These are phyloP conservation scores for Mycena belliarum DNA, from an alignment of 768 basidiomycete genomes.

Conservation along the genomic window DNA sequence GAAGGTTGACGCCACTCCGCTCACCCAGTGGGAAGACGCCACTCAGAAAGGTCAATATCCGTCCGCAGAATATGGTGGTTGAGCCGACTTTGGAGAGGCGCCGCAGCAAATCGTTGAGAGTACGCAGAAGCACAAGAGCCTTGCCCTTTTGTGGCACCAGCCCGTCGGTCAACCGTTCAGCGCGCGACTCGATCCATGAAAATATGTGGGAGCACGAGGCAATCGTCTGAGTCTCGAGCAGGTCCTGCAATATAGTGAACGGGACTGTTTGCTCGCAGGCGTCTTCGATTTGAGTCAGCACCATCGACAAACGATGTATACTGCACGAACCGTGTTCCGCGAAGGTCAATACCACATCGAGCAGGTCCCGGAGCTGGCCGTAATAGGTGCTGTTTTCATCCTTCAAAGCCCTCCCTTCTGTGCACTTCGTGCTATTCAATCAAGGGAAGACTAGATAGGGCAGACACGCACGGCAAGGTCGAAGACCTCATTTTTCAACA, in stretches of 20 bases:
- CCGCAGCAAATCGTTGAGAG: slow-evolving; percentile 83
- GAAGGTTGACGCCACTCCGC: slow-evolving; percentile 86
- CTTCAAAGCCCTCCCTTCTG: slow-evolving; percentile 67
- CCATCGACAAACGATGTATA: not conserved
- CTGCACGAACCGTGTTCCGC: slow-evolving; percentile 67
- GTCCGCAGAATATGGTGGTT: slow-evolving; percentile 85
- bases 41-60: slow-evolving; percentile 85
- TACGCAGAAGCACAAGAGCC: slow-evolving; percentile 80
- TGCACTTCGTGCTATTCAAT: slow-evolving; percentile 43
- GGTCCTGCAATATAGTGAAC: slow-evolving; percentile 73
- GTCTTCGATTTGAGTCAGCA: slow-evolving; percentile 41
- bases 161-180: slow-evolving; percentile 67
- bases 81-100: slow-evolving; percentile 84
- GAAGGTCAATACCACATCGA: slow-evolving; percentile 76
- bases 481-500: slow-evolving; percentile 72
- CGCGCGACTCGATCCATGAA: slow-evolving; percentile 81
- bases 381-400: slow-evolving; percentile 59
- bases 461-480: slow-evolving; percentile 60
- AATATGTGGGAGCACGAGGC: slow-evolving; percentile 84
- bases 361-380: slow-evolving; percentile 52
- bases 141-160: slow-evolving; percentile 89
- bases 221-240: slow-evolving; percentile 86
- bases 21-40: slow-evolving; percentile 87
- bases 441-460: not conserved
- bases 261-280: slow-evolving; percentile 79